Evolutionary conservation across 2,329 filamentous ascomycete species (phyloP).

Genomic region (Xylaria sp.): DNA sequence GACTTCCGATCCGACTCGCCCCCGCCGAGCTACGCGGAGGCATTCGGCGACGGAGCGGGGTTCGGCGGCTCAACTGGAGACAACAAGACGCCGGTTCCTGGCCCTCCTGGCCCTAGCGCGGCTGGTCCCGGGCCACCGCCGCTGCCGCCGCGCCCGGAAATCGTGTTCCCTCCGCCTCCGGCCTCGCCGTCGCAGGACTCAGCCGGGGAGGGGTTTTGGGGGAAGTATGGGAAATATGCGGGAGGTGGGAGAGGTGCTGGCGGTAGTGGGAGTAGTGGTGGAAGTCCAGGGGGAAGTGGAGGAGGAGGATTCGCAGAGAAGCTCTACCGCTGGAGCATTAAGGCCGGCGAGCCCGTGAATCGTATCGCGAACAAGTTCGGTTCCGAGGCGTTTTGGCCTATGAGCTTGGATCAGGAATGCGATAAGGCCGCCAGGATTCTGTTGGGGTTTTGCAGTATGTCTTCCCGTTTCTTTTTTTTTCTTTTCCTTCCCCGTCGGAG

Average conservation of each 20-base stretch:
- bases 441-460: conserved; percentile 81
- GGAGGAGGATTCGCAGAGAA: conserved; percentile 21
- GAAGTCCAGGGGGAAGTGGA: conserved; percentile 20
- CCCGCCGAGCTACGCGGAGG: conserved; percentile 28
- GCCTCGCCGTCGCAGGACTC: background rate
- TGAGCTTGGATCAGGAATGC: conserved; percentile 83
- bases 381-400: conserved; percentile 84
- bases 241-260: background rate
- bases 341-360: conserved; percentile 76
- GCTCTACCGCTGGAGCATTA: conserved; percentile 34
- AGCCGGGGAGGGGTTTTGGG: background rate
- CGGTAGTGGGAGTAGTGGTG: no score
- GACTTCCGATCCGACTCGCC: conserved; percentile 12
- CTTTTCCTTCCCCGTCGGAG: background rate
- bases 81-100: no score
- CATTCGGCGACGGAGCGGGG: conserved; percentile 6
- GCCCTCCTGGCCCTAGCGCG: no score
- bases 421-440: conserved; percentile 89
- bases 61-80: no score
- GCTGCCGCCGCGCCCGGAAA: conserved; percentile 27
- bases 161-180: conserved; percentile 11
- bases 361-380: conserved; percentile 81
- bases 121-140: conserved; percentile 10
- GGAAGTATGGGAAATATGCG: background rate
- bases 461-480: background rate